phyloP scores from a whole-genome alignment of 345 rosid species.

The Dovyalis caffra region DNA sequence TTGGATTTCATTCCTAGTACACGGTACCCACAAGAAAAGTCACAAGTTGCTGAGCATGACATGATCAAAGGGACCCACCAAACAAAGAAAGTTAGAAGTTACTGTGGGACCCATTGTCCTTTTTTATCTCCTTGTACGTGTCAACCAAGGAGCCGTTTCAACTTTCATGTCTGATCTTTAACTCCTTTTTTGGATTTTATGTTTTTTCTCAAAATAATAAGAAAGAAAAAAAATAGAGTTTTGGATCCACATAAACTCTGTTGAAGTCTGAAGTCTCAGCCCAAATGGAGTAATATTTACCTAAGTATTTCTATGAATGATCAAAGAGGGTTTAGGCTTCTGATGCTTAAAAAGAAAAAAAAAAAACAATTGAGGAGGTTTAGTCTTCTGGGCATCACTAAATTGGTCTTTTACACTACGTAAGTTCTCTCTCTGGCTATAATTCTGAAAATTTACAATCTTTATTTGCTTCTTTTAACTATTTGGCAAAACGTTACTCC shows the following conservation, averaged over 20 bases:
- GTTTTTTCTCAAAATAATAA: neutral
- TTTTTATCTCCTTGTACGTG: neutral
- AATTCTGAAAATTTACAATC: neutral
- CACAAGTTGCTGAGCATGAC: neutral
- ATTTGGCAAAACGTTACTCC: neutral
- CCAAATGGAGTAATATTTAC: neutral
- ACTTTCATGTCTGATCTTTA: neutral
- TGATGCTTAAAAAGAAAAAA: too few relatives aligned
- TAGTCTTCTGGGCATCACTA: neutral
- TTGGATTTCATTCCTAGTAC: neutral
- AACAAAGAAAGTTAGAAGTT: neutral
- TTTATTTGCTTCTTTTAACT: neutral
- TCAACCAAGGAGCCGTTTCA: neutral
- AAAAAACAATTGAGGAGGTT: too few relatives aligned
- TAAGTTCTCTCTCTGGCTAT: constrained; percentile 2
- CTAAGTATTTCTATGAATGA: neutral
- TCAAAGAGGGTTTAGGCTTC: too few relatives aligned
- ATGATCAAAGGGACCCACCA: constrained; percentile 1
- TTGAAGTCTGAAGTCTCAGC: neutral
- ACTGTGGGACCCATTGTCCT: neutral
- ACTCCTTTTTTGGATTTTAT: neutral
- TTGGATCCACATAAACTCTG: neutral
- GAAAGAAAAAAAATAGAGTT: neutral
- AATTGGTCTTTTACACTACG: neutral
- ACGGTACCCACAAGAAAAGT: neutral